phyloP scores from a whole-genome alignment of 371 early-diverging fungal species.

The Syncephalis plumigaleata region DNA sequence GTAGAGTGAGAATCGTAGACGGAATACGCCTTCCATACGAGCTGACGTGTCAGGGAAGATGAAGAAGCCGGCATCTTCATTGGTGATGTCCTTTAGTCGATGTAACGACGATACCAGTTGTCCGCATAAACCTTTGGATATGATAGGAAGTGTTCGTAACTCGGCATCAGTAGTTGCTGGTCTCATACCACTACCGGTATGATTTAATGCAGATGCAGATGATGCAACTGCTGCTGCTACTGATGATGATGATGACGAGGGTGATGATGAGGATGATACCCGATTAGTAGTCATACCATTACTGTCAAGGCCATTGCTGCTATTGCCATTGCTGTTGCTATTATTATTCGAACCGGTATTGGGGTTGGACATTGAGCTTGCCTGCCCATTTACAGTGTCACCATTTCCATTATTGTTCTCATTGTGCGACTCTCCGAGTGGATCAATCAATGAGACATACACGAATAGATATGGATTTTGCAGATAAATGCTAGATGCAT shows the following conservation, averaged over 20 bases:
- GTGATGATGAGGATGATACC: too few species aligned
- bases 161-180: conserved; percentile 9
- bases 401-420: too few species aligned
- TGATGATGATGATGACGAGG: too few species aligned
- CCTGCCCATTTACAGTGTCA: too few species aligned
- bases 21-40: conserved; percentile 77
- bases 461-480: neutral
- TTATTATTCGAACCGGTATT: too few species aligned
- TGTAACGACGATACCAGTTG: conserved; percentile 76
- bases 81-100: conserved; percentile 69
- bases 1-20: conserved; percentile 74
- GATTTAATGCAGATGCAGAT: too few species aligned
- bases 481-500: neutral
- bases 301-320: too few species aligned
- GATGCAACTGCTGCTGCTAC: too few species aligned
- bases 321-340: too few species aligned
- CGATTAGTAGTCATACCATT: too few species aligned
- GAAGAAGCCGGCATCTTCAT: conserved; percentile 78
- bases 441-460: conserved; percentile 25
- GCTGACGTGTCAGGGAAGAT: conserved; percentile 90
- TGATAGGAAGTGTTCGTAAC: conserved; percentile 1
- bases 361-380: too few species aligned
- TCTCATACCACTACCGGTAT: conserved; percentile 1
- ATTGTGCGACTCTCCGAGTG: conserved; percentile 59
- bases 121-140: conserved; percentile 31